Evolutionary conservation across 306 rosid species (phyloP).

Genomic region (Dalbergia cochinchinensis): DNA sequence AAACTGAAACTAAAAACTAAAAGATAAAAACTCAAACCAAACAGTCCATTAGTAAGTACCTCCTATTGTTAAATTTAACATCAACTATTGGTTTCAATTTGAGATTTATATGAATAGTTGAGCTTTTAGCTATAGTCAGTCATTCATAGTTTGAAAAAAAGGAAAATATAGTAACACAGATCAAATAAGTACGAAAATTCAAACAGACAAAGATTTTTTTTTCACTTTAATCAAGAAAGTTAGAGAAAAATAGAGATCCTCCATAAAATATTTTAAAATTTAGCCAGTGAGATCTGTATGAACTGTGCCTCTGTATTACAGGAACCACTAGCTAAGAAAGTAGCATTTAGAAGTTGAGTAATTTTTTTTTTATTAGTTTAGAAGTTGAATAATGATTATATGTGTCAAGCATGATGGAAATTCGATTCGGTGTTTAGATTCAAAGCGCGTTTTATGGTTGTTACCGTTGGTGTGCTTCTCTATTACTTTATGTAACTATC

Average conservation of each 20-base stretch:
- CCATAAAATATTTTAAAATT: neutral
- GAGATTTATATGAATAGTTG: slow-evolving; percentile 7
- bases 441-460: too few species aligned
- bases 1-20: too few species aligned
- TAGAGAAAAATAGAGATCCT: neutral
- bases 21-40: too few species aligned
- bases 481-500: too few species aligned
- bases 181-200: neutral
- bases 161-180: neutral
- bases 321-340: neutral
- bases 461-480: too few species aligned
- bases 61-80: neutral
- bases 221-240: neutral
- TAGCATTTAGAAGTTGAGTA: neutral
- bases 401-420: slow-evolving; percentile 23
- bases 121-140: neutral
- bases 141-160: neutral
- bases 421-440: neutral
- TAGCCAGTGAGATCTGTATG: neutral
- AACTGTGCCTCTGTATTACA: neutral
- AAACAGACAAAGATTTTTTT: neutral
- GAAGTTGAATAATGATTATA: neutral
- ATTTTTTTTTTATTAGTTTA: too few species aligned
- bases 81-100: neutral
- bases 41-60: too few species aligned